Conservation (phyloP, 2,329 filamentous ascomycete genomes). For the Pseudogymnoascus destructans region DNA sequence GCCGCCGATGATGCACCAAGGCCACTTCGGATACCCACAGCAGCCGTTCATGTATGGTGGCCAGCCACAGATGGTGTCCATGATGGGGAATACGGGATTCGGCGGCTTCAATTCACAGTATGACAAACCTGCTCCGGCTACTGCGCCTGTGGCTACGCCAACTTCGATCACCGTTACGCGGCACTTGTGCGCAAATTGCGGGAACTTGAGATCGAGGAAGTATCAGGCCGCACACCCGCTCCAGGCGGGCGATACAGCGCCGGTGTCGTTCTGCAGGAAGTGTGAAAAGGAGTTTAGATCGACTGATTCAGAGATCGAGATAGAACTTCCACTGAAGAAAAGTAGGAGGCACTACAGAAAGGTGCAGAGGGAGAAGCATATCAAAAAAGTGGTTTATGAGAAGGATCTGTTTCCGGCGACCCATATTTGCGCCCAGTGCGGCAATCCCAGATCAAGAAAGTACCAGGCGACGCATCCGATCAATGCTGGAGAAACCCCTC, state of each 20-base stretch:
- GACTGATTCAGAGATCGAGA: neutral
- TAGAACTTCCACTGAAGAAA: neutral
- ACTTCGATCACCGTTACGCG: neutral
- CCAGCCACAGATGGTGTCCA: neutral
- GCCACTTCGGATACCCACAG: neutral
- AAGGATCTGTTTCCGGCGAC: neutral
- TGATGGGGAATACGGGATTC: neutral
- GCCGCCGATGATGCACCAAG: neutral
- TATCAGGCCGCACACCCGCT: constrained; percentile 2
- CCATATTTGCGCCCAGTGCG: constrained; percentile 8
- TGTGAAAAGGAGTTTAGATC: constrained; percentile 5
- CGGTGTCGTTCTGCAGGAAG: constrained; percentile 3
- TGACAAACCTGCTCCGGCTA: neutral
- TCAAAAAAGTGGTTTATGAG: neutral
- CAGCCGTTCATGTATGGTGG: constrained; percentile 5
- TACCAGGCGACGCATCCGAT: constrained; percentile 9
- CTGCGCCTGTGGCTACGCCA: neutral
- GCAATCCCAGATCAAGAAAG: neutral
- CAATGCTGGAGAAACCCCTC: neutral
- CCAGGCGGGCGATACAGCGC: neutral
- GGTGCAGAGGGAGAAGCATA: neutral
- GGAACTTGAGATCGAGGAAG: constrained; percentile 2
- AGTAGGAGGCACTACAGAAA: neutral
- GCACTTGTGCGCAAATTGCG: constrained; percentile 7
- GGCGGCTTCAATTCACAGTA: constrained; percentile 6